phyloP scores from a whole-genome alignment of 805 yeast genomes.

The Candida oleophila region DNA sequence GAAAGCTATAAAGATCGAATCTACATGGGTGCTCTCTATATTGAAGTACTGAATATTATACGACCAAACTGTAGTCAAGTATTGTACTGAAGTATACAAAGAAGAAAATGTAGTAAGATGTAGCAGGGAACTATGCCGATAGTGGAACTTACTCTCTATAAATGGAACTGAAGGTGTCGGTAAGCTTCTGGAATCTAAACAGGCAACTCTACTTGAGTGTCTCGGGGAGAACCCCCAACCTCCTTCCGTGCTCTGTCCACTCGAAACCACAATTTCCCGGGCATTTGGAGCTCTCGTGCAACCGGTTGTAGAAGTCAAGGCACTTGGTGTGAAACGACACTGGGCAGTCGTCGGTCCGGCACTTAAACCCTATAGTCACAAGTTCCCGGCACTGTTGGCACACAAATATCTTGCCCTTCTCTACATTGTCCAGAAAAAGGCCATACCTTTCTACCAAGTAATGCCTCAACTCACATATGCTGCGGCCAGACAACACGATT shows the following conservation, averaged over 20 bases:
- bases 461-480: conserved; percentile 47
- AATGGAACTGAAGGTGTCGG: too few species aligned
- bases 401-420: conserved; percentile 36
- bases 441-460: conserved; percentile 47
- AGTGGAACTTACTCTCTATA: too few species aligned
- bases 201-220: conserved; percentile 8
- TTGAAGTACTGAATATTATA: too few species aligned
- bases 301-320: conserved; percentile 31
- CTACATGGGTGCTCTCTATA: too few species aligned
- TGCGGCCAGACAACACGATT: conserved; percentile 38
- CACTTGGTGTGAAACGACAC: conserved; percentile 52
- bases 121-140: too few species aligned
- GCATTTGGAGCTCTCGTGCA: conserved; percentile 18
- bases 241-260: conserved; percentile 7
- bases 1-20: too few species aligned
- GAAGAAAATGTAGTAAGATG: too few species aligned
- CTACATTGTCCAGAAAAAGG: conserved; percentile 14
- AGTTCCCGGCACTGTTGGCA: conserved; percentile 55
- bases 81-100: too few species aligned
- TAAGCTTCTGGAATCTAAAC: too few species aligned
- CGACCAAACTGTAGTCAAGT: too few species aligned
- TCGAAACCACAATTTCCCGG: conserved; percentile 23
- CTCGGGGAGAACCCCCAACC: conserved; percentile 20
- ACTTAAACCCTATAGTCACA: conserved; percentile 51
- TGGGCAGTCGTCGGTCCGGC: conserved; percentile 32